Evolutionary conservation across 768 basidiomycete genomes (phyloP), one percentile per base, ranked within the genome.

Genomic region (Kockovaella imperatae): DNA sequence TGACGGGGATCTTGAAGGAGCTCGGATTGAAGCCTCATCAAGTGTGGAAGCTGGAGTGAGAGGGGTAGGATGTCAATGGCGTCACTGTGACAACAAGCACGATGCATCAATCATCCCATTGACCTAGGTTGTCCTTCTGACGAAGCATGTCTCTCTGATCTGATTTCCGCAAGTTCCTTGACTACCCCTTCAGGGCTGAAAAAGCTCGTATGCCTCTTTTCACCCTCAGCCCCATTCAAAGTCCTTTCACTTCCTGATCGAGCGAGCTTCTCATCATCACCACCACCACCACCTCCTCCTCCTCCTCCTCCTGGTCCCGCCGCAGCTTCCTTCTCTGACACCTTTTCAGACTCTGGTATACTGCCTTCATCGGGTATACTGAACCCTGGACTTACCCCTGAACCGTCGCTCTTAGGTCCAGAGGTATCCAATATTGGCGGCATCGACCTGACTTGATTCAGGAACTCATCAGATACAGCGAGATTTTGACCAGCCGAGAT

Each of bases 401-500:
- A 45, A 6, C 7, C n/a, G 31, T 25, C 5, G 11, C 5, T 30
- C 21, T 6, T 30, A 6, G 8, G 28, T 11, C 11, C 11, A 34
- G 32, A 11, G n/a, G 11, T n/a, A n/a, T 25, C 24, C 6, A 42
- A 11, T 42, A 8, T 8, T 38, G 40, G 40, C 18, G 40, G 40
- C 8, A 42, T 42, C 21, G 20, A 7, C 13, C 23, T 7, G 23
- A 42, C 10, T 42, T 11, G 6, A 18, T 56, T 54, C n/a, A 68
- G 52, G 42, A 64, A 60, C 25, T 44, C 45, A 35, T 62, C 64
- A 4, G 67, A 32, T 11, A 24, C 42, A 23, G 40, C 42, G 15
- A 87, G 76, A 60, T 91, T 91, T 67, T 90, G 83, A 2, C 83
- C 85, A 7, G 80, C 77, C 54, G 80, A 79, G 48, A 93, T 76